Base-by-base conservation (phyloP, 73 alveolate species). In the Stentor coeruleus region DNA sequence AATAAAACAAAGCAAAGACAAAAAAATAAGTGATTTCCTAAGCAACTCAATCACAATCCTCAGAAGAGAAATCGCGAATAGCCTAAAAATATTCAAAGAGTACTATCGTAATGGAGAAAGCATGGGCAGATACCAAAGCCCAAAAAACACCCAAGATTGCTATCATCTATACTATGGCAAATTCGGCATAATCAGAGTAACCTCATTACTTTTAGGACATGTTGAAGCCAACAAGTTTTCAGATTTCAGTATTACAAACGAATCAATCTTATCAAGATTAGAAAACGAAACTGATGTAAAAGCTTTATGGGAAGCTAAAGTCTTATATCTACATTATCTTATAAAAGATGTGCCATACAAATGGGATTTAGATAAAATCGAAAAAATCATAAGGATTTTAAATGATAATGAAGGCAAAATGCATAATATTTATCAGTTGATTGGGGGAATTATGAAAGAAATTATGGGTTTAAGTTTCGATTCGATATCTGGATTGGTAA, bases 161-260 rank as follows among this genome's bases (percentile, higher is more conserved):
- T 49, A 6, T 49, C 66, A 49, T 6, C n/a, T 66, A 26, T 66
- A 66, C 33, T 66, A 66, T 66, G 79, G 79, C n/a, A 66, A 33
- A 40, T 66, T 20, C 33, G 79, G 79, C 1, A 66, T 66, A 11
- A 20, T 49, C 20, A 49, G 66, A 20, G 20, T 49, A 20, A 49
- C 28, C 20, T 49, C 66, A 11, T 49, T 49, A 20, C 66, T 49
- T 11, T 20, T 49, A 11, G 66, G 66, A 11, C 20, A 11, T 11
- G 20, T 20, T 49, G 28, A 49, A 11, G 28, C 66, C 20, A 20
- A 49, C 20, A 49, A 49, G 6, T 49, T 49, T 49, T 11, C 6
- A 49, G 20, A 20, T 11, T 20, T 49, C 20, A 20, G 66, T 11
- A 49, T 6, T 6, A 6, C 20, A 11, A 20, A 49, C 28, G 66